Conservation (phyloP, 108 stramenopile species). For the Pseudonitzschia delicatissima region DNA sequence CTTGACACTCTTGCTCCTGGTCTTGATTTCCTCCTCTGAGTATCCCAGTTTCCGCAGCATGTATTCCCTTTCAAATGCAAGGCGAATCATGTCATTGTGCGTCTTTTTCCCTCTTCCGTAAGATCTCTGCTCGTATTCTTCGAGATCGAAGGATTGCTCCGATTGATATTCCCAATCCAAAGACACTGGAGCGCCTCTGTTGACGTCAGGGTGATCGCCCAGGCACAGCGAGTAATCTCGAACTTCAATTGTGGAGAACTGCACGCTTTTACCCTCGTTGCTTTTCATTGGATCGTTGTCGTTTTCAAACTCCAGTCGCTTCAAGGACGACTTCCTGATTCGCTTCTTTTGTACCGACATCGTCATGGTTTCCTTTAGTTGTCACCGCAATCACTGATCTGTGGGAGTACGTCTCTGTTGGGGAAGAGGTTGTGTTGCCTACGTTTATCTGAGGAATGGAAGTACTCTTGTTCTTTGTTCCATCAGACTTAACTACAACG, state of each 20-base stretch:
- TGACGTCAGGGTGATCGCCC: slow-evolving; percentile 36
- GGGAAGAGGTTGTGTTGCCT: too few relatives aligned
- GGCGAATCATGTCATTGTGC: neutral
- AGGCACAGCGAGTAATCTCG: slow-evolving; percentile 28
- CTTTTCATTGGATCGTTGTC: neutral
- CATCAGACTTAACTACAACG: too few relatives aligned
- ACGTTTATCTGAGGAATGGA: too few relatives aligned
- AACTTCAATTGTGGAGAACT: slow-evolving; percentile 33
- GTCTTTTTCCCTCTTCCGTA: neutral
- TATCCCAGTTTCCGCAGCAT: slow-evolving; percentile 5
- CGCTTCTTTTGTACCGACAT: neutral
- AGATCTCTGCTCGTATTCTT: slow-evolving; percentile 1
- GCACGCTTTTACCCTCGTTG: slow-evolving; percentile 1
- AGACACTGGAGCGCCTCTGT: slow-evolving; percentile 20
- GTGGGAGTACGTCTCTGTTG: too few relatives aligned
- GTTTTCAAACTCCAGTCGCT: neutral
- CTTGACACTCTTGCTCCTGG: neutral
- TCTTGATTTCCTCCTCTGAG: slow-evolving; percentile 3
- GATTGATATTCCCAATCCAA: slow-evolving; percentile 24
- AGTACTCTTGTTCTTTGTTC: too few relatives aligned
- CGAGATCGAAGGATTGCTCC: slow-evolving; percentile 5
- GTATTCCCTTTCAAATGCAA: slow-evolving; percentile 2
- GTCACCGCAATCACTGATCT: too few relatives aligned
- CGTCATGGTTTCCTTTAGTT: too few relatives aligned
- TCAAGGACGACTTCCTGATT: neutral